Evolutionary conservation across 139 green algal species (phyloP), one percentile per base, ranked within the genome.

Genomic region (Edaphochlamys debaryana): DNA sequence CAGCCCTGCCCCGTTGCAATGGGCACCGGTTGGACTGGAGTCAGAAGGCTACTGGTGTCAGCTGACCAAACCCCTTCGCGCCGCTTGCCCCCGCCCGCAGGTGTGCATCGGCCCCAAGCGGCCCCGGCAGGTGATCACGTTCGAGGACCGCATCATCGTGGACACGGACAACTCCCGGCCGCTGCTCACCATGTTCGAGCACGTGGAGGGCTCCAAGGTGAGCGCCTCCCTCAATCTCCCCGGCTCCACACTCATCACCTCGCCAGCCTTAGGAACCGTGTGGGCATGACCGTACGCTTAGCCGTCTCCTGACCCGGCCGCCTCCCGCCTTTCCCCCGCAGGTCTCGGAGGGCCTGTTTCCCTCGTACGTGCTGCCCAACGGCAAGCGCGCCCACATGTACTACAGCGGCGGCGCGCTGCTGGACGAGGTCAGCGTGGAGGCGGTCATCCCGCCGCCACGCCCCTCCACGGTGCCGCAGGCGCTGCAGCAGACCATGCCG

Each of bases 401-500:
- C 92, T 95, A 95, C 87, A 89, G 89, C 15, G 85, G 81, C 45
- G 93, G 93, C 64, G 40, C 70, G 29, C 54, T 94, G 68, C 84
- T 94, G 75, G 92, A 96, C 77, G 93, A 95, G 69, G 88, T 91
- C 27, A 58, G 71, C 38, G 88, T 92, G 52, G 84, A 92, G 56
- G 71, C 82, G 20, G 80, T 94, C 41, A 69, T 78, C 58, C 89
- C 91, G 13, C 91, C 91, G 17, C 78, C 86, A 5, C 88, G 91
- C 8, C 91, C 91, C 11, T 91, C 89, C 62, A 93, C 88, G 20
- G 89, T 94, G 38, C 91, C 91, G 4, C 84, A 91, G 75, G 93
- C 93, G 29, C 88, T 96, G 84, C 93, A 96, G 88, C 93, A 96
- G 80, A 86, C 82, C 58, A 95, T 96, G 93, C 93, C 93, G 3